Evolutionary conservation across 2,329 filamentous ascomycete genomes (phyloP), one percentile per base, ranked within the genome.

Genomic region (Trichophyton schoenleinii): DNA sequence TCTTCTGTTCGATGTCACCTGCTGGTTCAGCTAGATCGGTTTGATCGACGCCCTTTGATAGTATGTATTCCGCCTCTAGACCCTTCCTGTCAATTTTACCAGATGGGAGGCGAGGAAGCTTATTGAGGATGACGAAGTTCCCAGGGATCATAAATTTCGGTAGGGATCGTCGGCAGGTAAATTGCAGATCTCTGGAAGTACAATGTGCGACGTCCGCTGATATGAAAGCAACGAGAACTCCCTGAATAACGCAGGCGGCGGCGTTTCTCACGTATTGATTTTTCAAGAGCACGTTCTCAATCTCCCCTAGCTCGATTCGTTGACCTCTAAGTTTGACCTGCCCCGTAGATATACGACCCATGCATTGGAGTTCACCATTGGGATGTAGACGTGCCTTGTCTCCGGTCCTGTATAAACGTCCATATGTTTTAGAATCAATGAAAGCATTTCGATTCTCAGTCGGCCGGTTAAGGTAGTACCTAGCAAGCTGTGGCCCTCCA

Each of bases 321-420:
- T 95, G 91, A 0, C 91, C 91, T 18, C 91, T 83, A 2, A 95
- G 79, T 70, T 96, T 96, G 63, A 95, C 85, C 71, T 96, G 91
- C 0, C 89, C 90, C 58, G 84, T 83, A 1, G 83, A 82, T 11
- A 96, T 85, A 9, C 91, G 85, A 0, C 91, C 91, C 38, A 91
- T 79, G 68, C 89, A 95, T 70, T 95, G 88, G n/a, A 96, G 78
- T 0, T 80, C 82, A 0, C 90, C 89, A 63, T 87, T 79, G 0
- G 78, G 66, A 1, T 81, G 79, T 57, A 95, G 79, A 22, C 82
- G 81, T 3, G 88, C 91, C 69, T 87, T 89, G 72, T 96, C 91
- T 0, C 91, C 91, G 0, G 91, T 96, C 34, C 88, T 82, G 72
- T 96, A 96, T 0, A 95, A 75, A 2, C 80, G 78, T 2, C 89